A percentile compares a stretch with the other conserved stretches of the same genome.
These are phyloP conservation scores for Avena sativa DNA, from an alignment of 176 grass and related monocot genomes.

Conservation along the genomic window DNA sequence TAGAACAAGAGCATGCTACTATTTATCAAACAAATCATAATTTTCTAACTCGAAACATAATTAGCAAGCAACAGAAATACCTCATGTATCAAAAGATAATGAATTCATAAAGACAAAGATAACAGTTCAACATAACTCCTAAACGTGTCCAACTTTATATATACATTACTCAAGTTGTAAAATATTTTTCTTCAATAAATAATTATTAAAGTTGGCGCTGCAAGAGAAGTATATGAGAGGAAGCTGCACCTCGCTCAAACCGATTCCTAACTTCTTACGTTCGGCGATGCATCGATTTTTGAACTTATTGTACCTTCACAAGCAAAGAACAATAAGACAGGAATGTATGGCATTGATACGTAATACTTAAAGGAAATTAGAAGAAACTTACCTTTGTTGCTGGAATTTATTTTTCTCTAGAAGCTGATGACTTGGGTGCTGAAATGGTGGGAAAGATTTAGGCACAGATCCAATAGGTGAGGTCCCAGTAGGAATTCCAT, in stretches of 20 bases:
- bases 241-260: constrained; percentile 81
- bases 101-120: not conserved
- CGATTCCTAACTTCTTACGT: constrained; percentile 90
- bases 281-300: constrained; percentile 82
- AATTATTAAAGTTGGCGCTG: not conserved
- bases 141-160: constrained; percentile 11
- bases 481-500: constrained; percentile 73
- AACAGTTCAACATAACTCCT: not conserved
- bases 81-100: not conserved
- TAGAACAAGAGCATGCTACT: not conserved
- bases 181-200: not conserved
- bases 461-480: constrained; percentile 94
- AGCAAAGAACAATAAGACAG: constrained; percentile 41
- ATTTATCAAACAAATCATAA: constrained; percentile 16
- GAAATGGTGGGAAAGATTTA: constrained; percentile 91
- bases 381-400: constrained; percentile 83
- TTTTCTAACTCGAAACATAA: not conserved
- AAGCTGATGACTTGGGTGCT: constrained; percentile 90
- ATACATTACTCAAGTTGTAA: not conserved
- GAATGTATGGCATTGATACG: not conserved
- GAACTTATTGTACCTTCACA: constrained; percentile 95
- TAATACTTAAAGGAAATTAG: not conserved
- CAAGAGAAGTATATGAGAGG: constrained; percentile 32
- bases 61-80: constrained; percentile 14
- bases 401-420: constrained; percentile 95